Percentiles rank a stretch among this genome's conserved stretches.
phyloP scores from a whole-genome alignment of 805 yeast species.

The Spathaspora passalidarum region DNA sequence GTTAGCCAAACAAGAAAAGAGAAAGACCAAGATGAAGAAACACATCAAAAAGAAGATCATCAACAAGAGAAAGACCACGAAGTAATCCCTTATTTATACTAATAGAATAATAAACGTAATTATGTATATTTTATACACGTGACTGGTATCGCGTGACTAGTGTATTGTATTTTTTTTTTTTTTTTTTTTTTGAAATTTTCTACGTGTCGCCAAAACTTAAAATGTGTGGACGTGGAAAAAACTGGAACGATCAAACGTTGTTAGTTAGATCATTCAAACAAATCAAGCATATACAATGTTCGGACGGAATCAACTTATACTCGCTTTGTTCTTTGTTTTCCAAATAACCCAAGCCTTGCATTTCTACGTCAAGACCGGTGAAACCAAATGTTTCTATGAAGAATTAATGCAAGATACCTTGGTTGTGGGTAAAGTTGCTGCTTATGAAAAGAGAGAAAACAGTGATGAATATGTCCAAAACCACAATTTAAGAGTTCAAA shows the following conservation, averaged over 20 bases:
- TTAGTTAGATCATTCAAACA: too few relatives aligned
- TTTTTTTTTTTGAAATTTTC: background rate
- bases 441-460: constrained; percentile 54
- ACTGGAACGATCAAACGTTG: background rate
- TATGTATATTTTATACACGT: background rate
- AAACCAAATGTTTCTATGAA: constrained; percentile 79
- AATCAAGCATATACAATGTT: background rate
- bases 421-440: constrained; percentile 72
- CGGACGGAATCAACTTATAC: background rate
- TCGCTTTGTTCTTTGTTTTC: constrained; percentile 11
- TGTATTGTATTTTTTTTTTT: too few relatives aligned
- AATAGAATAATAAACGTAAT: too few relatives aligned
- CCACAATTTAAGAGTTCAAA: constrained; percentile 56
- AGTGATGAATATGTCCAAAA: constrained; percentile 49
- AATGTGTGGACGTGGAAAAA: background rate
- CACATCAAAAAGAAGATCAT: constrained; percentile 28
- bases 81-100: background rate
- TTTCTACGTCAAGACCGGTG: constrained; percentile 74
- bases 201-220: background rate
- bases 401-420: constrained; percentile 76
- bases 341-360: constrained; percentile 52
- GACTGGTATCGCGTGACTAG: background rate
- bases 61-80: constrained; percentile 64
- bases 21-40: constrained; percentile 40
- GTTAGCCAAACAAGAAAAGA: constrained; percentile 27